These are phyloP conservation scores for Zanthoxylum bungeanum DNA, from an alignment of 345 rosid genomes.

Conservation along the genomic window DNA sequence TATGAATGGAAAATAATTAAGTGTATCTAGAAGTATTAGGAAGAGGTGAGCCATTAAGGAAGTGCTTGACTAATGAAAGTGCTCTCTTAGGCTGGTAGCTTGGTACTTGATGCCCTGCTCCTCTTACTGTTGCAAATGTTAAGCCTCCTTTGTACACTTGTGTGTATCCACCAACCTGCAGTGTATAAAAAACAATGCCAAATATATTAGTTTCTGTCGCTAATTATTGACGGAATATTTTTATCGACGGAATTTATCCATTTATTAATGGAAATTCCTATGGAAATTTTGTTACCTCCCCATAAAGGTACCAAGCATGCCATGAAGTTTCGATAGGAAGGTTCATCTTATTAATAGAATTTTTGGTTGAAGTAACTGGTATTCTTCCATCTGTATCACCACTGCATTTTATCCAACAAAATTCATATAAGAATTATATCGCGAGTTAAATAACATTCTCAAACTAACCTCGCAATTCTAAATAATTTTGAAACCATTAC, in stretches of 20 bases:
- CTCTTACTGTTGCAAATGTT: constrained; percentile 79
- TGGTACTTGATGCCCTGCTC: constrained; percentile 91
- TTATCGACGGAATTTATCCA: too few species aligned
- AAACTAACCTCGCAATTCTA: not conserved
- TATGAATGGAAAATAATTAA: constrained; percentile 5
- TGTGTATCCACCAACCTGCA: constrained; percentile 76
- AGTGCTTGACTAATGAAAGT: constrained; percentile 66
- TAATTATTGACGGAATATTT: too few species aligned
- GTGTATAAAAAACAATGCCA: too few species aligned
- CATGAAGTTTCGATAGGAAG: constrained; percentile 52
- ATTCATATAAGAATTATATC: not conserved
- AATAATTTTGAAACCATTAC: not conserved
- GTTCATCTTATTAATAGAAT: constrained; percentile 60
- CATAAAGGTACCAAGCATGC: constrained; percentile 74
- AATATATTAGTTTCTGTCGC: too few species aligned
- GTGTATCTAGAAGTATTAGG: constrained; percentile 44
- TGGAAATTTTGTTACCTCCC: too few species aligned
- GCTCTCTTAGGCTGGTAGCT: constrained; percentile 80
- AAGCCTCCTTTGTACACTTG: constrained; percentile 65
- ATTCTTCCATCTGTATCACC: constrained; percentile 86
- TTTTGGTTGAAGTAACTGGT: constrained; percentile 76
- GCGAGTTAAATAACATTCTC: too few species aligned
- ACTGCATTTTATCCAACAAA: constrained; percentile 34
- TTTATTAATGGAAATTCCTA: too few species aligned
- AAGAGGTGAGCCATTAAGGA: constrained; percentile 59